These are phyloP conservation scores for Talaromyces atroroseus DNA, from an alignment of 2,329 filamentous ascomycete genomes.

Conservation along the genomic window DNA sequence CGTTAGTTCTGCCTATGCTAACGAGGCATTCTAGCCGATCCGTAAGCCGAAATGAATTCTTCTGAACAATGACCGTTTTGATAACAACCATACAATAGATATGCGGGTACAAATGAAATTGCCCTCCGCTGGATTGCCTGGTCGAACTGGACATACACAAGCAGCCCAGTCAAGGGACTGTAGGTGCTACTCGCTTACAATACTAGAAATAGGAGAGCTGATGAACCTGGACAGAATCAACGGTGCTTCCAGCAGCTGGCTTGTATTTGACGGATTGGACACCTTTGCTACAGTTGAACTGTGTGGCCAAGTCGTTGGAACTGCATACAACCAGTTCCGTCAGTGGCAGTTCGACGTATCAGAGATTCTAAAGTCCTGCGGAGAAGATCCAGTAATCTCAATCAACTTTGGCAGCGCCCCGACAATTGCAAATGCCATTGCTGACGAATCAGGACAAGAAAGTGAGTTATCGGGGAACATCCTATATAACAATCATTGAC, in stretches of 20 bases:
- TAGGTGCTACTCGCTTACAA: conserved; percentile 21
- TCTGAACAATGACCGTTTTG: neutral
- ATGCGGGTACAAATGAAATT: conserved; percentile 56
- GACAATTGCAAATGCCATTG: conserved; percentile 49
- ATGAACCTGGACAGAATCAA: conserved; percentile 18
- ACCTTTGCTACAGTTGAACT: conserved; percentile 55
- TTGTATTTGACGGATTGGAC: conserved; percentile 59
- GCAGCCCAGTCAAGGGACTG: conserved; percentile 41
- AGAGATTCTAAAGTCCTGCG: conserved; percentile 40
- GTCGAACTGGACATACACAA: conserved; percentile 58
- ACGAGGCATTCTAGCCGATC: conserved; percentile 23
- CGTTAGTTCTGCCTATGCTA: neutral
- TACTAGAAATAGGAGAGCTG: neutral
- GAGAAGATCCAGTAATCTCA: conserved; percentile 34
- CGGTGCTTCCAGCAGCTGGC: conserved; percentile 43
- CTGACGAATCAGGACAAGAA: conserved; percentile 45
- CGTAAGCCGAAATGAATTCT: conserved; percentile 20
- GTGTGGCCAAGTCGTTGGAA: conserved; percentile 50
- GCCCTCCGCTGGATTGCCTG: conserved; percentile 55
- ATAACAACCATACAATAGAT: conserved; percentile 22
- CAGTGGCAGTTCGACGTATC: conserved; percentile 58
- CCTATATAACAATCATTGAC: neutral
- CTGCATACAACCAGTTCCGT: conserved; percentile 58
- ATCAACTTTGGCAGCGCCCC: conserved; percentile 56
- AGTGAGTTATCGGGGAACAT: conserved; percentile 23